Base-by-base conservation (phyloP, 2,329 filamentous ascomycete species). In the Spiromastix sp. region DNA sequence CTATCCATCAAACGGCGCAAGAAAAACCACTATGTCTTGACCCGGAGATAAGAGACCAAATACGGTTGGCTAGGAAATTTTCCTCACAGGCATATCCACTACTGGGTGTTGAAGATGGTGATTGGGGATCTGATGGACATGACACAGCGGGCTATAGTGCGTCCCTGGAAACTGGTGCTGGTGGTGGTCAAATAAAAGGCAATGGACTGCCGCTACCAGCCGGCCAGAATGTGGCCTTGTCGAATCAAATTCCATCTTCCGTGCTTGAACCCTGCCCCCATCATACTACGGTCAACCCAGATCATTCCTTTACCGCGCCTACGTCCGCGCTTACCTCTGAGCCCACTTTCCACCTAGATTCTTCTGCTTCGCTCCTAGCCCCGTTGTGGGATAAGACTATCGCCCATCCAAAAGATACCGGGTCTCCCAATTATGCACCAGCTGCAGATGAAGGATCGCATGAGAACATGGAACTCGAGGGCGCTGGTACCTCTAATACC, bases 1-100 rank as follows among this genome's bases (percentile, higher is more conserved):
- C 75, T 36, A 70, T 69, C 42, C 73, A 74, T 55, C 64, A 64
- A 41, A 71, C 65, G 50, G 55, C 55, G 25, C 48, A 48, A 36
- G 37, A 48, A 15, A 24, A 25, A 15, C 34, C 38, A 16, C 31
- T 24, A 26, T 38, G 44, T n/a, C 38, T 48, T 40, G 42, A 26
- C 8, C n/a, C 20, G 7, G 35, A 24, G 6, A 19, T 37, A 11
- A 28, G 24, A 15, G 35, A 32, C 2, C 36, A 38, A 28, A 27
- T 36, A 18, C 40, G 30, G 13, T 20, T 41, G 16, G 36, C 36
- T 17, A 36, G 34, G 27, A 34, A 41, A 34, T 34, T 36, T 33
- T 27, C 32, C 17, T 12, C 24, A 15, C 34, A 37, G 30, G 40
- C 41, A 6, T 41, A 38, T 31, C 25, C 40, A 32, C 25, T 42